These are phyloP conservation scores for Neopestalotiopsis sp. DNA, from an alignment of 2,329 filamentous ascomycete genomes.

Conservation along the genomic window DNA sequence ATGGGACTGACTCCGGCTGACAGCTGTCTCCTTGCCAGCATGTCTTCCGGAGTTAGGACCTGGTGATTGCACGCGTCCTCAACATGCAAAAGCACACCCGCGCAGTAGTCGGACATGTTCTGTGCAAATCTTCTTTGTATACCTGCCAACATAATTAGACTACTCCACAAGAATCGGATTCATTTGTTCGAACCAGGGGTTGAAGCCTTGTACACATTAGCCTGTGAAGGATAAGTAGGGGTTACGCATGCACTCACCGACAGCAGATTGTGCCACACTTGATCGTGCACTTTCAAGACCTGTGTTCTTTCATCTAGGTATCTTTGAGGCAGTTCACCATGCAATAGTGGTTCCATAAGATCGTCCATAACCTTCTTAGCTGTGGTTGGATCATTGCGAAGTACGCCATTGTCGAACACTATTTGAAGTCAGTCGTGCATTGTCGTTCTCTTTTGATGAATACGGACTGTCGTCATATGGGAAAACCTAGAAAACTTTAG, in stretches of 20 bases:
- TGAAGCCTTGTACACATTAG: background rate
- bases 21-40: constrained; percentile 21
- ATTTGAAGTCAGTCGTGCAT: background rate
- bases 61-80: constrained; percentile 17
- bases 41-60: constrained; percentile 18
- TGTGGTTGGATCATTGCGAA: background rate
- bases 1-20: constrained; percentile 22
- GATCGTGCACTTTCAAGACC: background rate
- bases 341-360: background rate
- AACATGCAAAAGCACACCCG: constrained; percentile 16
- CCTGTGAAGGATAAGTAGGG: background rate
- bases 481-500: background rate
- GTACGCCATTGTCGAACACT: background rate
- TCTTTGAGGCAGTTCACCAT: background rate
- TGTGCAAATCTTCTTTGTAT: background rate
- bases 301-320: background rate
- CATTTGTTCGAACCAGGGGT: background rate
- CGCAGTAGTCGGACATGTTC: background rate
- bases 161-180: background rate
- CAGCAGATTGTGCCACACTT: background rate
- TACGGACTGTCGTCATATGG: constrained; percentile 8
- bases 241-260: background rate
- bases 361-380: background rate
- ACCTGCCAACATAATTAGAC: background rate
- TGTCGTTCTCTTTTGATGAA: background rate